These are phyloP conservation scores for Stenogyne calaminthoides DNA, from an alignment of 305 asterid genomes.

Conservation along the genomic window DNA sequence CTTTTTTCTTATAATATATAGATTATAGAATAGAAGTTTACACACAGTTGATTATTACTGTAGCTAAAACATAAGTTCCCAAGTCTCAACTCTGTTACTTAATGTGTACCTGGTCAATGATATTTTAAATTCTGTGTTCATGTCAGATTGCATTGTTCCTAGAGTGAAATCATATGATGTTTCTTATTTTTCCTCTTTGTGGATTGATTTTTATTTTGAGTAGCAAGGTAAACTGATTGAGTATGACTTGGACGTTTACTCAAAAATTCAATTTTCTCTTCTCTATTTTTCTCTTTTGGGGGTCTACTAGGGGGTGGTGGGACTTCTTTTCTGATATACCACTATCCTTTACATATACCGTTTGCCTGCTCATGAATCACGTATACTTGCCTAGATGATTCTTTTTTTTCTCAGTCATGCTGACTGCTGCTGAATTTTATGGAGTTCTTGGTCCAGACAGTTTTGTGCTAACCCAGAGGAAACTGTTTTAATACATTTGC, in stretches of 20 bases:
- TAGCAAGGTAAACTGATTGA: slow-evolving; percentile 21
- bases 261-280: neutral
- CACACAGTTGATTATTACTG: slow-evolving; percentile 13
- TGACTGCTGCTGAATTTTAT: slow-evolving; percentile 12
- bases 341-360: slow-evolving; percentile 19
- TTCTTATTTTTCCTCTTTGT: slow-evolving; percentile 19
- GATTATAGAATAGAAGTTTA: slow-evolving; percentile 1
- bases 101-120: slow-evolving; percentile 4
- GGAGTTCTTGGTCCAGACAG: neutral
- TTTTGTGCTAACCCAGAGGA: slow-evolving; percentile 13
- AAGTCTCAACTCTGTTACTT: slow-evolving; percentile 1
- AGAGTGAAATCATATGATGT: slow-evolving; percentile 29
- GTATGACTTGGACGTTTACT: slow-evolving; percentile 1
- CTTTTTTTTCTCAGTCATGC: slow-evolving; percentile 28
- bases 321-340: slow-evolving; percentile 3
- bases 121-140: slow-evolving; percentile 14
- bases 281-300: neutral
- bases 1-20: slow-evolving; percentile 9
- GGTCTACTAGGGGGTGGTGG: neutral
- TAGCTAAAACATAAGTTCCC: neutral
- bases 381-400: slow-evolving; percentile 14
- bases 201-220: slow-evolving; percentile 16
- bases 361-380: slow-evolving; percentile 21
- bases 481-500: slow-evolving; percentile 10
- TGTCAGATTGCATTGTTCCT: slow-evolving; percentile 15